These are phyloP conservation scores for Candida xiaguanensis DNA, from an alignment of 805 yeast species.

Conservation along the genomic window DNA sequence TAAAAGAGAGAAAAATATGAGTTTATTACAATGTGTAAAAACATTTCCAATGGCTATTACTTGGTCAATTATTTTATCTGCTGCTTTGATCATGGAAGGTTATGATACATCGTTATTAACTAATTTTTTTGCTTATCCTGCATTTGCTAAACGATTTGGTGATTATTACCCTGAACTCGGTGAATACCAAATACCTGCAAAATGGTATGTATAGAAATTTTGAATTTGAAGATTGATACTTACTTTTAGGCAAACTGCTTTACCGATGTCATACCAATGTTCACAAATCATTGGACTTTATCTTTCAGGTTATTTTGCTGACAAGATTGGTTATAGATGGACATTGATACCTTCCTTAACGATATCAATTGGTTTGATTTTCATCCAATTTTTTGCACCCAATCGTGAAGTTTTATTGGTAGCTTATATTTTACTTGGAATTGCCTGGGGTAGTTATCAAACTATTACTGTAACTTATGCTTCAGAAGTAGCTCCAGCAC, in stretches of 20 bases:
- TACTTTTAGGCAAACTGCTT: conserved; percentile 37
- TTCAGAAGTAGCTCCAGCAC: conserved; percentile 54
- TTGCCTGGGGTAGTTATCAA: conserved; percentile 56
- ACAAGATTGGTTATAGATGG: conserved; percentile 43
- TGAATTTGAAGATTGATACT: too few relatives aligned
- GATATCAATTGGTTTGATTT: conserved; percentile 35
- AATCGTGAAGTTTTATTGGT: conserved; percentile 33
- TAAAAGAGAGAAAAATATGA: conserved; percentile 30
- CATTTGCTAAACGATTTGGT: conserved; percentile 32
- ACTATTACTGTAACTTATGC: conserved; percentile 52
- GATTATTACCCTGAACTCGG: conserved; percentile 19
- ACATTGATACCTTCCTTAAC: conserved; percentile 30
- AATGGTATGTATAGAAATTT: too few relatives aligned
- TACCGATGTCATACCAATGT: conserved; percentile 30
- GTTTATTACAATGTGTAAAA: conserved; percentile 30
- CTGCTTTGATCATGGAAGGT: conserved; percentile 40
- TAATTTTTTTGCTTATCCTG: conserved; percentile 34
- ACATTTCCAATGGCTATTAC: conserved; percentile 37
- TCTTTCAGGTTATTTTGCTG: conserved; percentile 42
- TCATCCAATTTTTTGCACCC: conserved; percentile 46
- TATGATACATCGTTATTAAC: conserved; percentile 32
- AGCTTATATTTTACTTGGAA: conserved; percentile 43
- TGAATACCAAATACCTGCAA: conserved; percentile 28
- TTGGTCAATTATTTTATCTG: conserved; percentile 35
- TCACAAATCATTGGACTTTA: conserved; percentile 48